Base-by-base conservation (phyloP, 2,329 filamentous ascomycete genomes). In the Bipolaris cookei region DNA sequence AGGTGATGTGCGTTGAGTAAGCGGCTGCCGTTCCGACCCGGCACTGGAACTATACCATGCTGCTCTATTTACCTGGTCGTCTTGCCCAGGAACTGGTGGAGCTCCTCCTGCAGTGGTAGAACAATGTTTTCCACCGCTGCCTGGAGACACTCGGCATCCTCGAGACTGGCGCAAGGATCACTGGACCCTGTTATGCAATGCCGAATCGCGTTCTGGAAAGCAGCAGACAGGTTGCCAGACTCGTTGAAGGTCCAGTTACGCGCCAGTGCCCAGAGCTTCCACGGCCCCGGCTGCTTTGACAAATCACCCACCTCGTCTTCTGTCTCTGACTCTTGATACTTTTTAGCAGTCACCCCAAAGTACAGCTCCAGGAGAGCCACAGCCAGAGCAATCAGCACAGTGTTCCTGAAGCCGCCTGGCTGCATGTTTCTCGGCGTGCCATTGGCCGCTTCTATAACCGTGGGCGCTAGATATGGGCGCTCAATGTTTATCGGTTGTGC, bases 111-210 rank as follows among this genome's bases (percentile, higher is more conserved):
- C 35, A 77, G 50, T 3, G 75, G 74, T 41, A 76, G 47, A 10
- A 77, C 70, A 28, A 77, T 76, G 25, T 71, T 66, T 52, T 76
- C 73, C 0, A 76, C 72, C 2, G 74, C 73, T 28, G 74, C 68
- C 51, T 76, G 73, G 3, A 77, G 59, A 32, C 76, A 76, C 2
- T 71, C 69, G 2, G 68, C 37, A 47, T 76, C 72, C 28, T 75
- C 68, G 21, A 77, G 59, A 41, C 65, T 76, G 21, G 68, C 66
- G 7, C 66, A 67, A 25, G 74, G 73, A 20, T 76, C 72, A 38
- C 65, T 67, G 45, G 75, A 76, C 42, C 71, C 74, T 21, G 67
- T 63, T 16, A 76, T 63, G 47, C 73, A 77, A 46, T 76, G 70
- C 11, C 61, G 66, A n/a, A 76, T 66, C 6, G 75, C 74, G 18